These are phyloP conservation scores for Nicotiana tomentosiformis DNA, from an alignment of 257 asterid genomes.

Conservation along the genomic window DNA sequence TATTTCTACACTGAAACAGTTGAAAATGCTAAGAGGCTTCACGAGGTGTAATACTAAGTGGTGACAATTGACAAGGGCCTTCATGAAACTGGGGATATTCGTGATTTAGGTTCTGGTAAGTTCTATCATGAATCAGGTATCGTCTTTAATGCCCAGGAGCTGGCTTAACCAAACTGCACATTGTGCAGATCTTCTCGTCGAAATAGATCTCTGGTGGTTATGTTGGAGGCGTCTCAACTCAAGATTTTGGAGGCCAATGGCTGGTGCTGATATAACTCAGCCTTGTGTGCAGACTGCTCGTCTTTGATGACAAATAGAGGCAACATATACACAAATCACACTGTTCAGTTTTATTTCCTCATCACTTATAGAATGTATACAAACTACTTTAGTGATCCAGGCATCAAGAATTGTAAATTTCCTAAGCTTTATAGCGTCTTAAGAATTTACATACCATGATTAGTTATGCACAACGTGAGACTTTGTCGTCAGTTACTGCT, in stretches of 20 bases:
- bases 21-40: slow-evolving; percentile 21
- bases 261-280: background rate
- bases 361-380: background rate
- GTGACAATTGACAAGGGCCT: background rate
- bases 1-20: slow-evolving; percentile 43
- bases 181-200: background rate
- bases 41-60: background rate
- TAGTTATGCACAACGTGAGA: background rate
- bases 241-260: background rate
- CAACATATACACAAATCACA: background rate
- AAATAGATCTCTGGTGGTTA: background rate
- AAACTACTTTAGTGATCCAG: background rate
- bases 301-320: background rate
- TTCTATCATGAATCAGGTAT: background rate
- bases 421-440: no score
- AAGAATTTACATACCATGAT: background rate
- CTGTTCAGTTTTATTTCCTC: background rate
- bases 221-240: background rate
- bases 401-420: background rate
- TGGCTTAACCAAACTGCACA: background rate
- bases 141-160: background rate
- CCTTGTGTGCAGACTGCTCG: background rate
- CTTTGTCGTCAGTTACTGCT: background rate
- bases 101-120: background rate
- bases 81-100: background rate